These are phyloP conservation scores for Polychaeton citri DNA, from an alignment of 2,329 filamentous ascomycete species.

Conservation along the genomic window DNA sequence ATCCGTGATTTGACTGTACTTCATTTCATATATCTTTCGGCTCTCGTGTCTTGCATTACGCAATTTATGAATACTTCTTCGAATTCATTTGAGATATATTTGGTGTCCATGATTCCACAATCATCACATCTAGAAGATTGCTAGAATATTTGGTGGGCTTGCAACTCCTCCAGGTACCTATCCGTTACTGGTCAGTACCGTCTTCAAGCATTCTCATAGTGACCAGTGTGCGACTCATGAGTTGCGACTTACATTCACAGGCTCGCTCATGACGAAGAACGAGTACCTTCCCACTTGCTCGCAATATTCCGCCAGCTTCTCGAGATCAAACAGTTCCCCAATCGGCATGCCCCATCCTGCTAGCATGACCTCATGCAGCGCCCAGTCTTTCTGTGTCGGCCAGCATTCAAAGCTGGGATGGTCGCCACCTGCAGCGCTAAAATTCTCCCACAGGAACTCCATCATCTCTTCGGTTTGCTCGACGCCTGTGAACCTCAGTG, in stretches of 20 bases:
- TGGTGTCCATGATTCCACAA: no score
- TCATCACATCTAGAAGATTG: slow-evolving; percentile 28
- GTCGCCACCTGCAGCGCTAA: slow-evolving; percentile 24
- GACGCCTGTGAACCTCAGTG: slow-evolving; percentile 35
- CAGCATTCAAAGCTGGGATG: slow-evolving; percentile 26
- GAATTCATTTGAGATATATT: no score
- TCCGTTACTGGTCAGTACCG: background rate
- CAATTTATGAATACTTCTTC: no score
- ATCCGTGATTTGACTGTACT: no score
- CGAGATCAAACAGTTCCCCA: slow-evolving; percentile 38
- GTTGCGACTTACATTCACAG: slow-evolving; percentile 27
- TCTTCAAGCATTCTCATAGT: slow-evolving; percentile 8
- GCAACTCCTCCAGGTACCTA: slow-evolving; percentile 22
- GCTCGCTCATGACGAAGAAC: slow-evolving; percentile 37
- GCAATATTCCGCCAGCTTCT: slow-evolving; percentile 30
- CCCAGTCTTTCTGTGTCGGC: slow-evolving; percentile 23
- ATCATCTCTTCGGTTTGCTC: slow-evolving; percentile 33
- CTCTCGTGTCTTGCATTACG: no score
- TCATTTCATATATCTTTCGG: no score
- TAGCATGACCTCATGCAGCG: slow-evolving; percentile 35
- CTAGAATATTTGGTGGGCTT: slow-evolving; percentile 26
- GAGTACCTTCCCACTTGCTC: slow-evolving; percentile 24
- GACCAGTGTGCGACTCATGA: slow-evolving; percentile 19
- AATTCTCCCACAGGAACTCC: slow-evolving; percentile 27
- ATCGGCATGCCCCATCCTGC: slow-evolving; percentile 39